Percentiles rank a stretch among this genome's conserved stretches.
Conservation (phyloP, 768 basidiomycete species). For the Rubroboletus satanas region DNA sequence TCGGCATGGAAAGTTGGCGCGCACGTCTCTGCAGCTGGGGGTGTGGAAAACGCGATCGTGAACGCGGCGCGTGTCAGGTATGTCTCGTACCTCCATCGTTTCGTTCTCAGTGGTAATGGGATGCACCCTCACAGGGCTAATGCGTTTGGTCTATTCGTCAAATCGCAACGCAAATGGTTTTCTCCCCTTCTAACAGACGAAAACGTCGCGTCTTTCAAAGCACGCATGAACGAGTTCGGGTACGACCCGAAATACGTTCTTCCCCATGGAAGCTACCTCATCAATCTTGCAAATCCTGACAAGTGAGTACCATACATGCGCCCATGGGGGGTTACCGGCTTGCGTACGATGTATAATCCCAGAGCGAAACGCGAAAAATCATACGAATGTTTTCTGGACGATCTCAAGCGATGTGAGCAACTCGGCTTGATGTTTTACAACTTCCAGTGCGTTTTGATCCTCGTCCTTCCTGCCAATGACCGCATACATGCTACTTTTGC, state of each 20-base stretch:
- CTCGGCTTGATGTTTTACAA: conserved; percentile 75
- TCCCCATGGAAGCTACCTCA: conserved; percentile 82
- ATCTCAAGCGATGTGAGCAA: conserved; percentile 71
- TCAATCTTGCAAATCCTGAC: conserved; percentile 82
- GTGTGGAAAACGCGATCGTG: conserved; percentile 66
- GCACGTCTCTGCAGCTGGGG: conserved; percentile 79
- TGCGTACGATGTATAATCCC: neutral
- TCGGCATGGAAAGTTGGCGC: conserved; percentile 73
- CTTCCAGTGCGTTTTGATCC: conserved; percentile 62
- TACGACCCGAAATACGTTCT: conserved; percentile 63
- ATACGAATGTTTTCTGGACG: conserved; percentile 79
- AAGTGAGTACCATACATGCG: conserved; percentile 40
- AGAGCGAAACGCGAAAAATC: conserved; percentile 68
- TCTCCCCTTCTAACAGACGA: conserved; percentile 53
- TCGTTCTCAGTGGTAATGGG: neutral
- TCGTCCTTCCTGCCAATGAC: neutral
- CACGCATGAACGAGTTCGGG: conserved; percentile 53
- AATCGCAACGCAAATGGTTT: conserved; percentile 80
- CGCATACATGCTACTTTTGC: neutral
- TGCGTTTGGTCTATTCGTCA: conserved; percentile 79
- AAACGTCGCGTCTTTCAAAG: conserved; percentile 56
- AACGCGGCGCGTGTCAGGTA: conserved; percentile 74
- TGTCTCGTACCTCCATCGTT: neutral
- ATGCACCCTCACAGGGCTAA: conserved; percentile 54
- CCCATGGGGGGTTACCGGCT: neutral